Evolutionary conservation across 805 yeast species (phyloP).

Genomic region (Sugiyamaella smithiae): DNA sequence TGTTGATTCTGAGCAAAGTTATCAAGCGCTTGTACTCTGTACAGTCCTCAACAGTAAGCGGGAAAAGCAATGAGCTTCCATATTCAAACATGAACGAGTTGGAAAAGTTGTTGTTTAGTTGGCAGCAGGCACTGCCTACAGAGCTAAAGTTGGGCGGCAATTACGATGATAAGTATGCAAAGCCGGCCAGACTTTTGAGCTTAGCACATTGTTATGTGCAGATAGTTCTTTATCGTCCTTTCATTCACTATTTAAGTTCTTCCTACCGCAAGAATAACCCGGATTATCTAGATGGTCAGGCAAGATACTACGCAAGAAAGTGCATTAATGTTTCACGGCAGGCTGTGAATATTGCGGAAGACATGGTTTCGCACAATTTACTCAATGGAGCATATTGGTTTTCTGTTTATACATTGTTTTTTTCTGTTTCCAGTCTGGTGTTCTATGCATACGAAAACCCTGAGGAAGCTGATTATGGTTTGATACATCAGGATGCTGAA

Average conservation of each 20-base stretch:
- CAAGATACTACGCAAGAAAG: slow-evolving; percentile 73
- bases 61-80: slow-evolving; percentile 17
- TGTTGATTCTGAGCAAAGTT: slow-evolving; percentile 66
- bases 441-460: slow-evolving; percentile 65
- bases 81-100: slow-evolving; percentile 50
- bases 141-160: slow-evolving; percentile 70
- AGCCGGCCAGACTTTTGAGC: slow-evolving; percentile 65
- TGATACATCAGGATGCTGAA: slow-evolving; percentile 72
- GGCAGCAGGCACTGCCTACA: slow-evolving; percentile 69
- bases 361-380: slow-evolving; percentile 68
- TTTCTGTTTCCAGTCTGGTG: slow-evolving; percentile 81
- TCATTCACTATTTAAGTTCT: slow-evolving; percentile 75
- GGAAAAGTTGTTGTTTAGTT: slow-evolving; percentile 64
- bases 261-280: slow-evolving; percentile 31
- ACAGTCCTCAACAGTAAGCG: slow-evolving; percentile 9
- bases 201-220: slow-evolving; percentile 55
- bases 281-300: slow-evolving; percentile 46
- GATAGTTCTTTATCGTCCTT: slow-evolving; percentile 83
- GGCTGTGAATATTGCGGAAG: slow-evolving; percentile 76
- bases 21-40: slow-evolving; percentile 75
- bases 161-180: slow-evolving; percentile 61
- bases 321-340: slow-evolving; percentile 82
- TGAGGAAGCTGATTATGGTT: slow-evolving; percentile 31
- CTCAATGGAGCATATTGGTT: slow-evolving; percentile 89
- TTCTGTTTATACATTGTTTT: slow-evolving; percentile 82